Evolutionary conservation across 257 asterid genomes (phyloP).

Genomic region (Prunella vulgaris): DNA sequence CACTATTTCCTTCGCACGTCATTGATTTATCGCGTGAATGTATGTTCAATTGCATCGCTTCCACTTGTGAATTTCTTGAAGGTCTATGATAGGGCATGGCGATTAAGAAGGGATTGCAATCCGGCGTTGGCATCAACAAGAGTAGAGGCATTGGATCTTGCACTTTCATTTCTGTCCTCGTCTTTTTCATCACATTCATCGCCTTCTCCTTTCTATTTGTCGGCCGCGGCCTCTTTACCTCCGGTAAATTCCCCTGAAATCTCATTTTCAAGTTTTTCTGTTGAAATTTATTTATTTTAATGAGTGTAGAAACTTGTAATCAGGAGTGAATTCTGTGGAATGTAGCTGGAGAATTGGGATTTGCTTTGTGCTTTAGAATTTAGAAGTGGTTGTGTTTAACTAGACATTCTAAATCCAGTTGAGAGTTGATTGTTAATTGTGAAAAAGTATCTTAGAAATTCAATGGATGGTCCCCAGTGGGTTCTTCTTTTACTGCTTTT

Average conservation of each 20-base stretch:
- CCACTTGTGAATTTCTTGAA: constrained; percentile 21
- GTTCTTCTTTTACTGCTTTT: constrained; percentile 1
- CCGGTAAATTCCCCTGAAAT: constrained; percentile 40
- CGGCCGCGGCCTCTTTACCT: constrained; percentile 43
- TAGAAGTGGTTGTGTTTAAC: not conserved
- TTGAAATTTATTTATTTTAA: constrained; percentile 3
- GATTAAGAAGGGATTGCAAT: constrained; percentile 37
- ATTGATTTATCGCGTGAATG: constrained; percentile 12
- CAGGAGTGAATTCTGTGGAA: not conserved
- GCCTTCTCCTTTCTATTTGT: constrained; percentile 36
- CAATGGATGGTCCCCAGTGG: not conserved
- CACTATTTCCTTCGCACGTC: constrained; percentile 11
- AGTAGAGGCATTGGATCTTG: constrained; percentile 44
- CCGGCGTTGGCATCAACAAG: constrained; percentile 28
- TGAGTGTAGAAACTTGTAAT: not conserved
- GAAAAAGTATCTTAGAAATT: not conserved
- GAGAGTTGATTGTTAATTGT: not conserved
- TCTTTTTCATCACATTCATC: constrained; percentile 28
- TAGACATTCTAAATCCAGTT: constrained; percentile 11
- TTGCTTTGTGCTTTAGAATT: not conserved
- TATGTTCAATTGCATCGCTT: constrained; percentile 17
- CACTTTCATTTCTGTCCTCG: constrained; percentile 20
- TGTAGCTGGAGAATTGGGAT: constrained; percentile 6
- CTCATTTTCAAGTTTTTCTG: not conserved
- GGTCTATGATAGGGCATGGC: constrained; percentile 45